Base-by-base conservation (phyloP, 1,284 basidiomycete species). In the Malassezia japonica region DNA sequence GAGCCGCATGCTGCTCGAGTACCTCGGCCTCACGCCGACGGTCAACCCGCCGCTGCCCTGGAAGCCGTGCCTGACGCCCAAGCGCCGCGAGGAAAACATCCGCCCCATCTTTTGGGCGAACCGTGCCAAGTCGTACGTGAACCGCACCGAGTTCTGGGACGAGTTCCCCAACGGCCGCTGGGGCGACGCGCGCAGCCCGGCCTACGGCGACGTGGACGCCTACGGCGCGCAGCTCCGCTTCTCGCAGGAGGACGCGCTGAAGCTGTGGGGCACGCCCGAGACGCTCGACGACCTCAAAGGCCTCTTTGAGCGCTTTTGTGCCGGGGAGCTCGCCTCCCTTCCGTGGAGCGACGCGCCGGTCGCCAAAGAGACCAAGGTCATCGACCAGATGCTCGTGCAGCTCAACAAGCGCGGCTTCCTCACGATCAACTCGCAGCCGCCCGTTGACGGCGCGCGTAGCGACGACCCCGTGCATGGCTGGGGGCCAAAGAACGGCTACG, bases 101-200 rank as follows among this genome's bases (percentile, higher is more conserved):
- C 66, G 70, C 23, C 70, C 70, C 47, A 72, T 72, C 58, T 72
- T 72, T 52, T 72, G 70, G 70, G 70, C 70, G 33, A 72, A 72
- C 52, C 62, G 68, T 27, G 64, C 61, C 8, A 67, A 64, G 56
- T 62, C 59, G 41, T 69, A 70, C 50, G 62, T 70, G 42, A 62
- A 65, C 55, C 73, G 66, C 47, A 75, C 68, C 46, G 70, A 67
- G 59, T 65, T 48, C 68, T 99, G 92, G 92, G 92, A 99, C 74
- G 94, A 98, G 75, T 98, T 92, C 74, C 92, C 92, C 39, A 98
- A 98, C 74, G 94, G 92, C 60, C 86, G 92, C 59, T 98, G 94
- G 70, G 94, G 92, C 64, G 92, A 98, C 75, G 85, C 91, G 12
- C 82, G 92, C 24, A 87, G 85, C 79, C 92, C 92, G 20, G 94